A percentile compares a stretch with the other conserved stretches of the same genome.
Conservation (phyloP, 139 green algal species). For the Chlorokybus atmophyticus region DNA sequence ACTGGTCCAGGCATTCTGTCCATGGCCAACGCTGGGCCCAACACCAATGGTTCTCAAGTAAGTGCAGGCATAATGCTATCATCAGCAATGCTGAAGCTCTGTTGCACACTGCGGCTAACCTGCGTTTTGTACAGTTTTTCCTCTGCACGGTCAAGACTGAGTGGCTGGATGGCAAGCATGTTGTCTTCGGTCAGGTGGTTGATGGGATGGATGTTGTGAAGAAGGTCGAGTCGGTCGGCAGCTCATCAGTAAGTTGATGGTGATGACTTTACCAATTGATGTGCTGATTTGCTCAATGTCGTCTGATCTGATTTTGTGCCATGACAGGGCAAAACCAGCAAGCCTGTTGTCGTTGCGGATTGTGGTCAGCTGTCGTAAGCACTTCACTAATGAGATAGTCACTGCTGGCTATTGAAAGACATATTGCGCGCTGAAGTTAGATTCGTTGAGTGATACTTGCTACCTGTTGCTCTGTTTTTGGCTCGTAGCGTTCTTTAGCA, state of each 20-base stretch:
- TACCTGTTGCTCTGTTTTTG: no score
- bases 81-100: slow-evolving; percentile 18
- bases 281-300: slow-evolving; percentile 10
- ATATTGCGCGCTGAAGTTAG: no score
- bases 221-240: slow-evolving; percentile 72
- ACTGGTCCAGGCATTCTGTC: slow-evolving; percentile 32
- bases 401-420: no score
- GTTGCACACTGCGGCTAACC: no score
- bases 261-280: neutral
- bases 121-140: slow-evolving; percentile 51
- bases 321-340: slow-evolving; percentile 35
- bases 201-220: slow-evolving; percentile 89
- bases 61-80: slow-evolving; percentile 37
- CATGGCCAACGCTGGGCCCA: slow-evolving; percentile 46
- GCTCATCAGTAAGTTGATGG: slow-evolving; percentile 14
- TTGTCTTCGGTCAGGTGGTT: slow-evolving; percentile 89
- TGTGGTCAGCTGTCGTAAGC: slow-evolving; percentile 63
- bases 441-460: no score
- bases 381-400: no score
- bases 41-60: slow-evolving; percentile 58
- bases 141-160: slow-evolving; percentile 33
- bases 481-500: no score
- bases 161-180: slow-evolving; percentile 53
- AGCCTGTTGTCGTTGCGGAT: slow-evolving; percentile 51
- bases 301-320: slow-evolving; percentile 38